Conservation (phyloP, 2,329 filamentous ascomycete genomes). For the Colletotrichum falcatum region DNA sequence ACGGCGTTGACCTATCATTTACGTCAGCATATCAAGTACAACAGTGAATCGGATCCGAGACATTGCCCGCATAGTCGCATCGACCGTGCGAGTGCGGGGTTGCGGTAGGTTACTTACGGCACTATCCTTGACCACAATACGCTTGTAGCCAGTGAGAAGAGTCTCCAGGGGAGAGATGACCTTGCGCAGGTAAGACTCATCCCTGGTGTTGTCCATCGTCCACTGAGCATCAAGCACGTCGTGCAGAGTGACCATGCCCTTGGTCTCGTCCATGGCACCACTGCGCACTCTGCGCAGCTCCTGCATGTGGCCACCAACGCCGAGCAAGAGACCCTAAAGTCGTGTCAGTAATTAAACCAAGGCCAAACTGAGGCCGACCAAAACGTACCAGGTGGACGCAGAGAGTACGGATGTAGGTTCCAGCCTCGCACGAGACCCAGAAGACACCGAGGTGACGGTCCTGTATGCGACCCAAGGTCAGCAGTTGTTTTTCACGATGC, state of each 20-base stretch:
- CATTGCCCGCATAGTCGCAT: slow-evolving; percentile 29
- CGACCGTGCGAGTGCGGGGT: slow-evolving; percentile 24
- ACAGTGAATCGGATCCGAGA: slow-evolving; percentile 8
- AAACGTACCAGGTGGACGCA: slow-evolving; percentile 80
- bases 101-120: slow-evolving; percentile 54
- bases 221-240: slow-evolving; percentile 97
- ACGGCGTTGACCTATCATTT: slow-evolving; percentile 81
- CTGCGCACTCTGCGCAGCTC: slow-evolving; percentile 93
- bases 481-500: slow-evolving; percentile 10
- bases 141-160: slow-evolving; percentile 92
- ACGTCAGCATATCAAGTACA: slow-evolving; percentile 33
- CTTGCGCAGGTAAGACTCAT: slow-evolving; percentile 90
- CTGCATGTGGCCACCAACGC: slow-evolving; percentile 98
- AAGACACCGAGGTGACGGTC: slow-evolving; percentile 97
- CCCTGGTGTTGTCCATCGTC: slow-evolving; percentile 89
- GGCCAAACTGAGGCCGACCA: slow-evolving; percentile 55
- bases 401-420: slow-evolving; percentile 98
- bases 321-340: slow-evolving; percentile 68
- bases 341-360: slow-evolving; percentile 28
- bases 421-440: slow-evolving; percentile 99
- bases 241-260: slow-evolving; percentile 92
- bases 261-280: slow-evolving; percentile 94
- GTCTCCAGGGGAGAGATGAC: slow-evolving; percentile 95
- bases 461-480: slow-evolving; percentile 37
- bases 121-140: slow-evolving; percentile 96